Evolutionary conservation across 139 green algal genomes (phyloP).

Genomic region (Auxenochlorella pyrenoidosa): DNA sequence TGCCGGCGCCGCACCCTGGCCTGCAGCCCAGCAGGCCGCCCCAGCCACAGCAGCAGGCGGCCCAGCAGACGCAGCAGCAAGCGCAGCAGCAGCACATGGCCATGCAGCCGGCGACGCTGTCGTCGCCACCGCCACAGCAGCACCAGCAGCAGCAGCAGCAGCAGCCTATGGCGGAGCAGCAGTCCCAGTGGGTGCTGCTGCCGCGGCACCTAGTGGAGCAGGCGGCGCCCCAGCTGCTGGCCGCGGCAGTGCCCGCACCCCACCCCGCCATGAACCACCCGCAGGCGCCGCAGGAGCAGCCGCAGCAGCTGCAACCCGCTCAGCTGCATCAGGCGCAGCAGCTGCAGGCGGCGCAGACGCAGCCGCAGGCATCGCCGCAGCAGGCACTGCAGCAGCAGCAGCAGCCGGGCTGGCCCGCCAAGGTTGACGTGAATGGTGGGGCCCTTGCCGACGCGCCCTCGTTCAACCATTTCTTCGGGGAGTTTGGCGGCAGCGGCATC

Average conservation of each 20-base stretch:
- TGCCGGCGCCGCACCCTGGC: not conserved
- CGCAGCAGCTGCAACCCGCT: not conserved
- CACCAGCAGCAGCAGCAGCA: not conserved
- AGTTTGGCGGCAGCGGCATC: constrained; percentile 35
- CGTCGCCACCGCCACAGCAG: not conserved
- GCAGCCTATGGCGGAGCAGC: not conserved
- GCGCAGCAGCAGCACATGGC: not conserved
- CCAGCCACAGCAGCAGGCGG: not conserved
- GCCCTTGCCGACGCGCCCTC: not conserved
- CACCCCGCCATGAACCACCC: not conserved
- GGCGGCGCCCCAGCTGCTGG: constrained; percentile 21
- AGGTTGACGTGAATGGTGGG: not conserved
- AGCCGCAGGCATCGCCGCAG: not conserved
- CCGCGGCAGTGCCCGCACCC: not conserved
- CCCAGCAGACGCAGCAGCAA: not conserved
- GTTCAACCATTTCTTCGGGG: not conserved
- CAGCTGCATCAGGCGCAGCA: not conserved
- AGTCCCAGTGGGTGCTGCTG: constrained; percentile 24
- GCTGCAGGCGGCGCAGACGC: not conserved
- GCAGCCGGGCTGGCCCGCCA: not conserved
- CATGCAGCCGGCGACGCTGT: not conserved
- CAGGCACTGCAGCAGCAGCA: not conserved
- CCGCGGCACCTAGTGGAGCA: constrained; percentile 24
- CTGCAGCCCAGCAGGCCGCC: not conserved
- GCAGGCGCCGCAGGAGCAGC: not conserved